Conservation (phyloP, 768 basidiomycete species). For the Pulveroboletus sp. region DNA sequence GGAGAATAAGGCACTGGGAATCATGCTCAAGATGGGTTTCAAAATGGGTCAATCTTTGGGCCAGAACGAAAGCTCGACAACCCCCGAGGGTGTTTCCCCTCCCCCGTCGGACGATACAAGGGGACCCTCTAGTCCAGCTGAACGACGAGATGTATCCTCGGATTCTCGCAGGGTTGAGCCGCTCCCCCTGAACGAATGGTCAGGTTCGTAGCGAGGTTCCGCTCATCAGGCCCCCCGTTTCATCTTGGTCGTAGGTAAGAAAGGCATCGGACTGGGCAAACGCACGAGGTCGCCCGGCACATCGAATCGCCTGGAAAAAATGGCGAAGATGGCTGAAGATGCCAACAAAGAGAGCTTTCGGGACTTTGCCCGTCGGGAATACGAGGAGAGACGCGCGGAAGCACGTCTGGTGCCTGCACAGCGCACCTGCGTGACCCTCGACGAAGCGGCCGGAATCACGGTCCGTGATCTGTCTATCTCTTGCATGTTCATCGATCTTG, state of each 20-base stretch:
- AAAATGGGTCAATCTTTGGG: conserved; percentile 80
- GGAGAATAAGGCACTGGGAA: conserved; percentile 74
- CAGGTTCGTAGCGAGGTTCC: conserved; percentile 47
- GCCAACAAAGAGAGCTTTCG: conserved; percentile 58
- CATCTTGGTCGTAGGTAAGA: conserved; percentile 52
- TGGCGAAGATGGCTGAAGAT: conserved; percentile 58
- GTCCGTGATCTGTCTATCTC: conserved; percentile 23
- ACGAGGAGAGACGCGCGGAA: conserved; percentile 72
- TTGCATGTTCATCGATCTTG: conserved; percentile 5
- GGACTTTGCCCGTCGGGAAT: conserved; percentile 66
- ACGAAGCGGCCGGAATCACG: conserved; percentile 65
- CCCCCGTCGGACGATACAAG: conserved; percentile 2
- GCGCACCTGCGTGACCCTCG: conserved; percentile 68
- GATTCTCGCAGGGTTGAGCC: conserved; percentile 57
- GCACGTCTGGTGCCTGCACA: conserved; percentile 66
- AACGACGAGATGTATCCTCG: not conserved
- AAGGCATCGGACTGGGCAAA: conserved; percentile 70
- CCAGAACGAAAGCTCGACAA: conserved; percentile 23
- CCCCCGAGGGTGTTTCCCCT: not conserved
- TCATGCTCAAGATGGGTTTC: conserved; percentile 96
- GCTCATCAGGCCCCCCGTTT: not conserved
- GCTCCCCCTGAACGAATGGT: conserved; percentile 75
- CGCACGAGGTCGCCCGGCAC: conserved; percentile 62
- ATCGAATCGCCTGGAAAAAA: conserved; percentile 65
- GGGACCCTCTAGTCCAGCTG: conserved; percentile 2